These are phyloP conservation scores for Aethionema arabicum DNA, from an alignment of 345 rosid species.

Conservation along the genomic window DNA sequence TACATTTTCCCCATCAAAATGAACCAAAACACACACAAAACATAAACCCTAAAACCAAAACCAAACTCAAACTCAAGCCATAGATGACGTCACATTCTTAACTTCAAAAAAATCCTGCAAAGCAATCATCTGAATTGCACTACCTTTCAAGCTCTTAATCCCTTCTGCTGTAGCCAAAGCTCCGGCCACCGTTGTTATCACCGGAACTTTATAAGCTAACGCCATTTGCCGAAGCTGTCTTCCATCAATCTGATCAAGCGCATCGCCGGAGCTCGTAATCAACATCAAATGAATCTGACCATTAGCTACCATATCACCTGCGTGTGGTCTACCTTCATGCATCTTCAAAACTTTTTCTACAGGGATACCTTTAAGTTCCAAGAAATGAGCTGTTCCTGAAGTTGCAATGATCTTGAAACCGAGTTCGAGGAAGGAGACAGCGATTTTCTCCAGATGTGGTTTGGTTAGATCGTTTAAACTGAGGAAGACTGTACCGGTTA, in stretches of 20 bases:
- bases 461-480: slow-evolving; percentile 91
- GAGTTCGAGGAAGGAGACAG: slow-evolving; percentile 63
- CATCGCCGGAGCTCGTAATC: slow-evolving; percentile 86
- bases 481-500: slow-evolving; percentile 83
- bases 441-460: slow-evolving; percentile 72
- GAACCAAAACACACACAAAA: too few species aligned
- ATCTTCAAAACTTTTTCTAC: slow-evolving; percentile 82
- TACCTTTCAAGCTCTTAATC: slow-evolving; percentile 69
- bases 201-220: slow-evolving; percentile 87
- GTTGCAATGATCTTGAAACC: slow-evolving; percentile 80
- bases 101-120: slow-evolving; percentile 83
- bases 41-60: background rate
- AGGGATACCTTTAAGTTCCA: slow-evolving; percentile 67
- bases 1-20: too few species aligned
- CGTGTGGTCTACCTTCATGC: slow-evolving; percentile 95
- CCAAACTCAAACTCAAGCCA: slow-evolving; percentile 25
- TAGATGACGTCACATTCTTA: slow-evolving; percentile 32
- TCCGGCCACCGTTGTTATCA: slow-evolving; percentile 87
- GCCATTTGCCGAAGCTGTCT: slow-evolving; percentile 87
- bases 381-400: slow-evolving; percentile 88
- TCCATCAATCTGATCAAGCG: slow-evolving; percentile 86
- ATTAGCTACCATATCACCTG: slow-evolving; percentile 92
- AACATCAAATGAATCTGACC: slow-evolving; percentile 91
- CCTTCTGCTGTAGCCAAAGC: slow-evolving; percentile 90
- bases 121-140: slow-evolving; percentile 61